Conservation (phyloP, 495 filamentous ascomycete species). For the Aspergillus cavernicola region DNA sequence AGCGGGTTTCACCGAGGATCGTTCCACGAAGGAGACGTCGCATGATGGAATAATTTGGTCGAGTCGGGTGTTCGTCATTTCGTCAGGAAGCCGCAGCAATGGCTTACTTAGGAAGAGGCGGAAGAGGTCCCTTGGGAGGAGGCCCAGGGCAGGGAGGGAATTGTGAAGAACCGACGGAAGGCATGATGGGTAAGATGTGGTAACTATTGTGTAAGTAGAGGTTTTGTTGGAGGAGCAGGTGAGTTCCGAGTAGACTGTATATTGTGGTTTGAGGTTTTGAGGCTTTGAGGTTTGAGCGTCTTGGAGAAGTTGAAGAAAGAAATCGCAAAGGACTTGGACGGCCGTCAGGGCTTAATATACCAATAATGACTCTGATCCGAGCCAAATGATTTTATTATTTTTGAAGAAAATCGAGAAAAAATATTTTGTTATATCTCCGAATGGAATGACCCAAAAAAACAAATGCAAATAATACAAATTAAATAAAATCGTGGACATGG, state of each 20-base stretch:
- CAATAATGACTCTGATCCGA: conserved; percentile 1
- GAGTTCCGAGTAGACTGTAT: too few species aligned
- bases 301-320: conserved; percentile 7
- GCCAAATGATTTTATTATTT: conserved; percentile 1
- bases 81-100: conserved; percentile 27
- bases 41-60: conserved; percentile 16
- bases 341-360: conserved; percentile 15
- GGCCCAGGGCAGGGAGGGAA: conserved; percentile 84
- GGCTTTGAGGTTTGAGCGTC: too few species aligned
- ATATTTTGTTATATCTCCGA: conserved; percentile 5
- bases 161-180: conserved; percentile 58
- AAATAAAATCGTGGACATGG: too few species aligned
- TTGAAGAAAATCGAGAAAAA: conserved; percentile 6
- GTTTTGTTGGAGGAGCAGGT: background rate
- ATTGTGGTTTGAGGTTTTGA: too few species aligned
- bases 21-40: background rate
- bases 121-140: conserved; percentile 77
- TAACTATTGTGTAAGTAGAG: background rate
- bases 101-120: conserved; percentile 71
- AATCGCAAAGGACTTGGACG: conserved; percentile 10
- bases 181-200: conserved; percentile 46
- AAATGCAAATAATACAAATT: conserved; percentile 7
- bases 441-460: conserved; percentile 8
- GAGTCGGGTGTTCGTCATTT: conserved; percentile 37
- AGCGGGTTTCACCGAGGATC: conserved; percentile 11